Percentiles rank a stretch among this genome's conserved stretches.
Evolutionary conservation across 768 basidiomycete species (phyloP).

Genomic region (Fomitopsis pulvina): DNA sequence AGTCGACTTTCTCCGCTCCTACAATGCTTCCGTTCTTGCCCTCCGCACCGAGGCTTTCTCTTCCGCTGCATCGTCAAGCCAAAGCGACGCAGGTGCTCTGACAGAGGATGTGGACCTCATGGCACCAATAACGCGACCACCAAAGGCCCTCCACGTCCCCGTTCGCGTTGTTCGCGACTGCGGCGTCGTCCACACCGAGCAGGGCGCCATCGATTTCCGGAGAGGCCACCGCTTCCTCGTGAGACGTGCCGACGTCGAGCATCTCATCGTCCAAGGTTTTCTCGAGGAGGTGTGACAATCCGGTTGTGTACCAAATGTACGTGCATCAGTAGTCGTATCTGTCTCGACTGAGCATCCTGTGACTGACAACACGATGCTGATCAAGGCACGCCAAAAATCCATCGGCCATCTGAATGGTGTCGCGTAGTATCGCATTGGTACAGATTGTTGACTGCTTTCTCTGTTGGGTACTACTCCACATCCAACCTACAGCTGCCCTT

Average conservation of each 20-base stretch:
- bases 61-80: not conserved
- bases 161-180: constrained; percentile 87
- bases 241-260: constrained; percentile 83
- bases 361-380: no score
- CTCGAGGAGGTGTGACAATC: constrained; percentile 67
- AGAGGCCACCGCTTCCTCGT: constrained; percentile 90
- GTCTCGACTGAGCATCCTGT: no score
- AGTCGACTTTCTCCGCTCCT: constrained; percentile 79
- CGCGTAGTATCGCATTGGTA: no score
- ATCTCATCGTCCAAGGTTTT: constrained; percentile 90
- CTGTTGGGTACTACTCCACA: no score
- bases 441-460: no score
- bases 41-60: constrained; percentile 58
- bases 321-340: no score
- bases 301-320: no score
- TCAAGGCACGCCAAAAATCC: no score
- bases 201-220: constrained; percentile 85
- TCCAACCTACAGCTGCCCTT: no score
- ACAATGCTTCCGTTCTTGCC: constrained; percentile 74
- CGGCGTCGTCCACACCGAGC: constrained; percentile 87
- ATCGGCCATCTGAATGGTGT: no score
- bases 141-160: constrained; percentile 83
- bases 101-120: constrained; percentile 85
- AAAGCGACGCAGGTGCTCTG: constrained; percentile 31
- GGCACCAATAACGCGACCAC: constrained; percentile 74